Evolutionary conservation across 2,329 filamentous ascomycete species (phyloP), one percentile per base, ranked within the genome.

Genomic region (Pseudogymnoascus sp.): DNA sequence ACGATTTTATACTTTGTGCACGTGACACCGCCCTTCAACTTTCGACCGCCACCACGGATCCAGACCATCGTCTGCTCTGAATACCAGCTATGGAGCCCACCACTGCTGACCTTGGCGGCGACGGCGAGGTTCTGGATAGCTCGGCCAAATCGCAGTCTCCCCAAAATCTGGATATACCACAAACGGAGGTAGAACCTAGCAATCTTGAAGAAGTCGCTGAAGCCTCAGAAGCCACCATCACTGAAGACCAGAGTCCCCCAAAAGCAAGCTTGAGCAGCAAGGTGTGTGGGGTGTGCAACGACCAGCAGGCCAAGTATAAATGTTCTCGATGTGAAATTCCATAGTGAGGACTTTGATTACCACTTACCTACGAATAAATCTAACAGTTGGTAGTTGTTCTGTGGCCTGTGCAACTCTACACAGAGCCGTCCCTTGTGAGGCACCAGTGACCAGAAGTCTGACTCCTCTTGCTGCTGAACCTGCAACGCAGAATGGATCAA

Each of bases 301-400:
- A 72, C 35, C 77, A 77, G 4, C 75, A 79, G 18, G 77, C 77
- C 31, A 87, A 84, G 71, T 88, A 88, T 73, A 87, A 85, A 69
- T 88, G 85, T 66, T 77, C 82, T n/a, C 78, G 78, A 28, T 88
- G 85, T 70, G 73, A 77, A 59, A 68, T 82, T 21, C 80, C 80
- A 65, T 87, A 85, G 85, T 87, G 75, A 70, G 83, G 74, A 16
- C 53, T 11, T 59, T 14, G 28, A 38, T 62, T 14, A 60, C 23
- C 14, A 21, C 14, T 56, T 61, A 62, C 28, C 25, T 23, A 10
- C 44, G 40, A 25, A 25, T 40, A n/a, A 59, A 63, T 62, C 23
- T 66, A 60, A 64, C 59, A 44, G 23, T 38, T 47, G 44, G 35
- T 67, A 85, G 83, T 69, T 87, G 84, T 70, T 87, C 84, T 0